These are phyloP conservation scores for Podaxis sp. DNA, from an alignment of 768 basidiomycete genomes.

Conservation along the genomic window DNA sequence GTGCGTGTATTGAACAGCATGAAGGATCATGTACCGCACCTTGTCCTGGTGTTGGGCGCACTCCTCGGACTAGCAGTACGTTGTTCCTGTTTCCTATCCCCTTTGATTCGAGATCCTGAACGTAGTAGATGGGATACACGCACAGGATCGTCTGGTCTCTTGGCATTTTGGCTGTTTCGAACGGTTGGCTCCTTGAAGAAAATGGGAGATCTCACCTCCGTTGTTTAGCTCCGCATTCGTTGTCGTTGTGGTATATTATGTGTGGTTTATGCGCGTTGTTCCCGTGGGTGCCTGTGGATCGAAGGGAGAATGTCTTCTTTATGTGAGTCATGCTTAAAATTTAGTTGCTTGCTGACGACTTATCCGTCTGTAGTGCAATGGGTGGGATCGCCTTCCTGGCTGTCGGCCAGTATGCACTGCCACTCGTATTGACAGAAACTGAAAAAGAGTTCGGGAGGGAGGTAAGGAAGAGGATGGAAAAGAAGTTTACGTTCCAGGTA, in stretches of 20 bases:
- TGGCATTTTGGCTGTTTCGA: conserved; percentile 56
- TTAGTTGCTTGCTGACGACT: neutral
- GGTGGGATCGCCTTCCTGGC: conserved; percentile 46
- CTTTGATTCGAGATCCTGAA: neutral
- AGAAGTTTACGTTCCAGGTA: conserved; percentile 25
- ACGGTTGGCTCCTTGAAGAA: conserved; percentile 53
- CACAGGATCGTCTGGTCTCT: conserved; percentile 68
- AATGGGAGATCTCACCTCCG: neutral
- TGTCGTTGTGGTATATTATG: conserved; percentile 46
- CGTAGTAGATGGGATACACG: conserved; percentile 59
- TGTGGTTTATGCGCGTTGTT: conserved; percentile 50
- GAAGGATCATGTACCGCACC: conserved; percentile 22
- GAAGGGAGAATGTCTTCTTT: conserved; percentile 50
- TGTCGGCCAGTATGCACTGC: conserved; percentile 22
- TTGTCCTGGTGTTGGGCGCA: conserved; percentile 45
- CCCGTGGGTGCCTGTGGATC: conserved; percentile 69
- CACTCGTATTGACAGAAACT: conserved; percentile 8
- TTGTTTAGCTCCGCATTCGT: conserved; percentile 18
- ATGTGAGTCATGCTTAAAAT: conserved; percentile 44
- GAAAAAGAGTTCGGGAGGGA: neutral
- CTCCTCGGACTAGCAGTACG: conserved; percentile 61
- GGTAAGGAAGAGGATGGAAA: neutral
- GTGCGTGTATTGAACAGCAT: neutral
- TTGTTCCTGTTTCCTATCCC: neutral
- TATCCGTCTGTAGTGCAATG: conserved; percentile 26